These are phyloP conservation scores for Teratosphaeria gauchensis DNA, from an alignment of 2,329 filamentous ascomycete species.

Conservation along the genomic window DNA sequence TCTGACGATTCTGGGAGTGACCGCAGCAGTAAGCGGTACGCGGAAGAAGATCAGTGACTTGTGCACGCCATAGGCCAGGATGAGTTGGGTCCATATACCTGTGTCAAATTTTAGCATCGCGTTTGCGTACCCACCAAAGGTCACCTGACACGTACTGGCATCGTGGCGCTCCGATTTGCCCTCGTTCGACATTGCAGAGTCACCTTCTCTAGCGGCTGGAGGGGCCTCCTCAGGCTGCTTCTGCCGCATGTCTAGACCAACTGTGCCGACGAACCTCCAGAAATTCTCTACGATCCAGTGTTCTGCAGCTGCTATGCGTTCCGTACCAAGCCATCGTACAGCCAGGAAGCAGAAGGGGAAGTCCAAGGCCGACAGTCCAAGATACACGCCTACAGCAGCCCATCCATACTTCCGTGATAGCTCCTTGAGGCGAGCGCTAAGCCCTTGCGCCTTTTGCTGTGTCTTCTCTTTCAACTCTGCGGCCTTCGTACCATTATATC, in stretches of 20 bases:
- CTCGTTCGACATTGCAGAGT: constrained; percentile 5
- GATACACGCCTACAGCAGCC: constrained; percentile 84
- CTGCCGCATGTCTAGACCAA: constrained; percentile 18
- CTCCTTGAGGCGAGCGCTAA: constrained; percentile 63
- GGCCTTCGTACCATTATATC: neutral
- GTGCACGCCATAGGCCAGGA: constrained; percentile 91
- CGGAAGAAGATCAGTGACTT: constrained; percentile 95
- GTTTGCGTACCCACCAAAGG: constrained; percentile 14
- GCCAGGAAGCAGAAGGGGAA: constrained; percentile 93
- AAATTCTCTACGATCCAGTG: constrained; percentile 55
- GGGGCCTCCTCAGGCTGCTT: constrained; percentile 2
- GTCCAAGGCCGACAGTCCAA: constrained; percentile 72
- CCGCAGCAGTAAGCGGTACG: constrained; percentile 82
- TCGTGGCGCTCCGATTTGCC: constrained; percentile 7
- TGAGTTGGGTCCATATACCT: constrained; percentile 75
- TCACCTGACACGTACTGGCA: constrained; percentile 20
- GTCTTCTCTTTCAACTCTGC: constrained; percentile 8
- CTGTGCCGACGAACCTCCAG: constrained; percentile 50
- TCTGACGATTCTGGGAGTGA: constrained; percentile 92
- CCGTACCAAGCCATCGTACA: constrained; percentile 72
- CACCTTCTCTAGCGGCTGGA: constrained; percentile 4
- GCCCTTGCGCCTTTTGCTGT: constrained; percentile 17
- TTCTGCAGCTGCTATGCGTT: constrained; percentile 69
- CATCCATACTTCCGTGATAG: constrained; percentile 90
- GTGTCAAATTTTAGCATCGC: neutral